Conservation (phyloP, 257 asterid genomes). For the Solanum appendiculatum region DNA sequence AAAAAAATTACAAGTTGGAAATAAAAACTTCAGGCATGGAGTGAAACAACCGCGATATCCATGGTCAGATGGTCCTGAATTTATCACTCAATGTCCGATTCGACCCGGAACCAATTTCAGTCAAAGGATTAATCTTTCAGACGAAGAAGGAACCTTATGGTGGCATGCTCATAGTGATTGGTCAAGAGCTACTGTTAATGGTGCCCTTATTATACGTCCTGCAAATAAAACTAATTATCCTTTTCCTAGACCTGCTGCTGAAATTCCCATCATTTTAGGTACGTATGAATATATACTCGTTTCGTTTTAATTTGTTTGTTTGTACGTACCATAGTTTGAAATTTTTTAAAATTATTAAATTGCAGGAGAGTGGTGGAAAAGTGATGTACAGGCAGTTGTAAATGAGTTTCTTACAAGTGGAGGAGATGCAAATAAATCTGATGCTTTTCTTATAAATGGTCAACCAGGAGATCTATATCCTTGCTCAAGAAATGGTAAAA, state of each 20-base stretch:
- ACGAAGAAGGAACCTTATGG: conserved; percentile 24
- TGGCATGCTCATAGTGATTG: conserved; percentile 32
- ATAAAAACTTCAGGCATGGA: conserved; percentile 18
- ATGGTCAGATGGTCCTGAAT: conserved; percentile 30
- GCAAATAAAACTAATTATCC: neutral
- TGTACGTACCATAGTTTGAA: neutral
- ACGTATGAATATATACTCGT: neutral
- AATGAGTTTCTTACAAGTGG: conserved; percentile 24
- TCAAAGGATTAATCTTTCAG: conserved; percentile 7
- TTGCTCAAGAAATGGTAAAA: conserved; percentile 40
- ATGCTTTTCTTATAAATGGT: conserved; percentile 50
- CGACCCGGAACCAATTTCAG: conserved; percentile 10
- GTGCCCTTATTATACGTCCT: conserved; percentile 9
- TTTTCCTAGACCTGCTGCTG: conserved; percentile 1
- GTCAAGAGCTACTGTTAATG: conserved; percentile 22
- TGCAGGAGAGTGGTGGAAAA: conserved; percentile 56
- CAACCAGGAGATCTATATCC: conserved; percentile 52
- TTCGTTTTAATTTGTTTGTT: neutral
- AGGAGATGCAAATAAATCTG: conserved; percentile 38
- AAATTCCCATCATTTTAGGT: conserved; percentile 9
- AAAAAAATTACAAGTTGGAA: no score
- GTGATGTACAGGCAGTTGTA: conserved; percentile 22
- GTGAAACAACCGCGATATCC: conserved; percentile 19
- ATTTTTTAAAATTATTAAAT: neutral
- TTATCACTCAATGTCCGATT: conserved; percentile 21